These are phyloP conservation scores for Xylogone sp. DNA, from an alignment of 2,329 filamentous ascomycete genomes.

Conservation along the genomic window DNA sequence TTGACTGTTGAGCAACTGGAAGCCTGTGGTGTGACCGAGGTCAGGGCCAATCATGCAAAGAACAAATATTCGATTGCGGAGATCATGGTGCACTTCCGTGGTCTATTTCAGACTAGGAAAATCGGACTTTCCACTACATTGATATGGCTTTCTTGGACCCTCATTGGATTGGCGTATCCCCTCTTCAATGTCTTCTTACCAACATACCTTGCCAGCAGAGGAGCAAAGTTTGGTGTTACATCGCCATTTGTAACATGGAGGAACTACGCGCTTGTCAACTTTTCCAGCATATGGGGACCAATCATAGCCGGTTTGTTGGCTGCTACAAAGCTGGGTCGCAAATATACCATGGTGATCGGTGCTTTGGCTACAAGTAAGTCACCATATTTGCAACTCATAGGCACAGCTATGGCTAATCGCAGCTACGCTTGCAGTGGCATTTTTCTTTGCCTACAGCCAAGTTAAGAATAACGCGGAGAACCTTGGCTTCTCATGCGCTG, in stretches of 20 bases:
- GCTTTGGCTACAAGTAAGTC: constrained; percentile 50
- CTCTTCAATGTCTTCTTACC: constrained; percentile 71
- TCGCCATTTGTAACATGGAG: constrained; percentile 58
- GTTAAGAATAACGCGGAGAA: constrained; percentile 55
- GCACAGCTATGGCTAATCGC: too few relatives aligned
- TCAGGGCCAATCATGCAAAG: constrained; percentile 17
- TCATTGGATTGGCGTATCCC: constrained; percentile 69
- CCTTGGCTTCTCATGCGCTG: constrained; percentile 63
- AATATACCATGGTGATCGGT: constrained; percentile 61
- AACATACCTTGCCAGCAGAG: constrained; percentile 56
- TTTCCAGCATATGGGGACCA: constrained; percentile 60
- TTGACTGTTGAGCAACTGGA: constrained; percentile 43
- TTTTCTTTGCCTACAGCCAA: constrained; percentile 71
- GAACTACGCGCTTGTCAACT: constrained; percentile 66
- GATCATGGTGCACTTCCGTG: constrained; percentile 49
- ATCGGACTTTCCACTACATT: constrained; percentile 57
- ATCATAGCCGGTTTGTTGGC: constrained; percentile 65
- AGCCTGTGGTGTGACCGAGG: constrained; percentile 37
- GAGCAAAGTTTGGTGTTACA: constrained; percentile 48
- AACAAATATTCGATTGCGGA: constrained; percentile 25
- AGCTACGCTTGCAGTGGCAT: constrained; percentile 25
- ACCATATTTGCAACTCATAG: neutral
- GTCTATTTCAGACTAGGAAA: constrained; percentile 57
- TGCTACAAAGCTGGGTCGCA: constrained; percentile 53
- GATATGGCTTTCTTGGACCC: constrained; percentile 64